Evolutionary conservation across 306 rosid species (phyloP).

Genomic region (Gleditsia sinensis): DNA sequence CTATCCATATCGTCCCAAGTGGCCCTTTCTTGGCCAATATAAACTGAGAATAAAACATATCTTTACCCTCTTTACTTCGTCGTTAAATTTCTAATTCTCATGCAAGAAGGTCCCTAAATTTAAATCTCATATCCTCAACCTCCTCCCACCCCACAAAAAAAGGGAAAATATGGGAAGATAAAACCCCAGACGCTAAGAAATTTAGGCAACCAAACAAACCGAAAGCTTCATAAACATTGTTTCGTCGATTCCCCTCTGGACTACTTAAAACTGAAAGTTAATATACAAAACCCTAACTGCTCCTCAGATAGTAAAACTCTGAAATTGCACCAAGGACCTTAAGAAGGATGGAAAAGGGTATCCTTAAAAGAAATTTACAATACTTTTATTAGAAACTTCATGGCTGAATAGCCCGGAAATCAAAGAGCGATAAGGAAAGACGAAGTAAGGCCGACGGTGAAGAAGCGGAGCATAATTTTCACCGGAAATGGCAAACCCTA

Average conservation of each 20-base stretch:
- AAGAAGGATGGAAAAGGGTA: background rate
- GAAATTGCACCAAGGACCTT: background rate
- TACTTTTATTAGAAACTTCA: background rate
- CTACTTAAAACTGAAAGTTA: background rate
- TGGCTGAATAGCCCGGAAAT: background rate
- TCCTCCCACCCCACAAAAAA: background rate
- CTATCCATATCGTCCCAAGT: slow-evolving; percentile 99
- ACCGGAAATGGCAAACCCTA: slow-evolving; percentile 26
- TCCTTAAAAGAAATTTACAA: background rate
- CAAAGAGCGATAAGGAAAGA: background rate
- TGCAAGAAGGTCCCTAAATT: slow-evolving; percentile 21
- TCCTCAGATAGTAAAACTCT: background rate
- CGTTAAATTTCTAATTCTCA: slow-evolving; percentile 31
- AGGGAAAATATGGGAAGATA: background rate
- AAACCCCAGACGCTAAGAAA: background rate
- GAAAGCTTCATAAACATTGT: background rate
- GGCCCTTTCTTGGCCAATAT: slow-evolving; percentile 99
- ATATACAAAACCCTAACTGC: slow-evolving; percentile 25
- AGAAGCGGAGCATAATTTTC: background rate
- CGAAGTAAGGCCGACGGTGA: background rate
- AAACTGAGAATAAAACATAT: slow-evolving; percentile 98
- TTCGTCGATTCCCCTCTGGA: background rate
- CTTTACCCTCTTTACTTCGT: slow-evolving; percentile 37
- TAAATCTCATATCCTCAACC: slow-evolving; percentile 23
- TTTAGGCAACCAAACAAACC: background rate